Conservation (phyloP, 2,329 filamentous ascomycete species). For the Arthrobotrys pseudoclavata region DNA sequence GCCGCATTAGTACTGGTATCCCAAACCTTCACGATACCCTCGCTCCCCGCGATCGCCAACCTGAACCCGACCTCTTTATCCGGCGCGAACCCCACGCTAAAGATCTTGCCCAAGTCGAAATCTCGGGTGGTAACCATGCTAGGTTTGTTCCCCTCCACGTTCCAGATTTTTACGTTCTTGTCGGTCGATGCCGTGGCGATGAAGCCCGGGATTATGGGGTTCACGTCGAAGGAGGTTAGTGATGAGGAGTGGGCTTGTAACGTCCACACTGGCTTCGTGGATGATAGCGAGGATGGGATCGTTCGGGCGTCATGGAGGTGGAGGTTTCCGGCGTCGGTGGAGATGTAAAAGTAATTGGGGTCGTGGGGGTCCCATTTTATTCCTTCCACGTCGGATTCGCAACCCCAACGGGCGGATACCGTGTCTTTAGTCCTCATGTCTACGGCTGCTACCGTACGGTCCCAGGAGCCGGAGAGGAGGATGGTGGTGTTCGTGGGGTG, state of each 20-base stretch:
- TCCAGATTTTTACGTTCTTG: slow-evolving; percentile 97
- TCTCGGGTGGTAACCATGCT: slow-evolving; percentile 92
- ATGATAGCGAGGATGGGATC: slow-evolving; percentile 75
- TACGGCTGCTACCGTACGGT: slow-evolving; percentile 91
- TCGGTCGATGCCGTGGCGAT: slow-evolving; percentile 94
- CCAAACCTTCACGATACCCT: slow-evolving; percentile 93
- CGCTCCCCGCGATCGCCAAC: slow-evolving; percentile 92
- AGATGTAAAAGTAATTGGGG: slow-evolving; percentile 92
- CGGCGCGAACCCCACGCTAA: slow-evolving; percentile 89
- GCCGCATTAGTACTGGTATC: slow-evolving; percentile 93
- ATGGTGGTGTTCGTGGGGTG: slow-evolving; percentile 88
- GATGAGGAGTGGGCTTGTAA: slow-evolving; percentile 87
- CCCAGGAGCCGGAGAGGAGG: slow-evolving; percentile 92
- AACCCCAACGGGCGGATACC: slow-evolving; percentile 82
- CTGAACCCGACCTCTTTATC: slow-evolving; percentile 92
- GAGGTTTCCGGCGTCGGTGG: slow-evolving; percentile 90
- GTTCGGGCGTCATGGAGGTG: slow-evolving; percentile 91
- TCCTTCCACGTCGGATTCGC: slow-evolving; percentile 94
- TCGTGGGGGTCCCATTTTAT: slow-evolving; percentile 95
- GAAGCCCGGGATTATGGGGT: slow-evolving; percentile 88
- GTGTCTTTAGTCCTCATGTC: slow-evolving; percentile 95
- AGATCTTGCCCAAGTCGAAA: slow-evolving; percentile 93
- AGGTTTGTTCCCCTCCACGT: slow-evolving; percentile 79
- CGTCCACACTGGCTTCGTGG: slow-evolving; percentile 90
- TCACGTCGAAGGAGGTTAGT: slow-evolving; percentile 92